Evolutionary conservation across 345 rosid species (phyloP).

Genomic region (Gossypium anomalum): DNA sequence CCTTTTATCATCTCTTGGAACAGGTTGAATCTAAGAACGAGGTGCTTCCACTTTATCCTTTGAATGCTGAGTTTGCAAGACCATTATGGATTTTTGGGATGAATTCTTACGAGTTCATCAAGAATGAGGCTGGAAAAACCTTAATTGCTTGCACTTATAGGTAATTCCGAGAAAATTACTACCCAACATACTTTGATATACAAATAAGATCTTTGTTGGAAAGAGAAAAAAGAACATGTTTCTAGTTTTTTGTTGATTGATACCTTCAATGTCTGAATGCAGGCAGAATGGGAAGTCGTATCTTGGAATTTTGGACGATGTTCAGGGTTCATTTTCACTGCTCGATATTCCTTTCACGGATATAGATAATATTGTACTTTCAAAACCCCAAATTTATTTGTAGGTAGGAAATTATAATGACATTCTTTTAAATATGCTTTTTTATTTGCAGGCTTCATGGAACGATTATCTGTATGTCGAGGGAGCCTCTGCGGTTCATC

Average conservation of each 20-base stretch:
- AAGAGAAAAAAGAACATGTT: neutral
- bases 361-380: constrained; percentile 63
- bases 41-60: constrained; percentile 50
- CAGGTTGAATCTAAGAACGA: constrained; percentile 68
- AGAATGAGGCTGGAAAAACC: constrained; percentile 50
- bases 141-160: constrained; percentile 81
- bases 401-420: constrained; percentile 9
- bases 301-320: constrained; percentile 70
- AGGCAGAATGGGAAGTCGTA: constrained; percentile 89
- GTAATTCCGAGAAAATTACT: constrained; percentile 34
- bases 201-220: neutral
- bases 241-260: neutral
- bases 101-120: constrained; percentile 70
- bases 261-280: constrained; percentile 28
- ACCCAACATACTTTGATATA: neutral
- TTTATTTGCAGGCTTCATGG: constrained; percentile 56
- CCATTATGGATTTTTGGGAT: constrained; percentile 84
- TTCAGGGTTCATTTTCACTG: constrained; percentile 54
- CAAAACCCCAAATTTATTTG: constrained; percentile 8
- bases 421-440: constrained; percentile 12
- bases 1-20: constrained; percentile 8
- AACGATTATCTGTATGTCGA: constrained; percentile 61
- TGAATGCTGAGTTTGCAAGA: constrained; percentile 80
- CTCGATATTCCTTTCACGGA: constrained; percentile 89
- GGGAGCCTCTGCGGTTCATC: constrained; percentile 81